Evolutionary conservation across 345 rosid species (phyloP), one percentile per base, ranked within the genome.

Genomic region (Cardamine chenopodiifolia): DNA sequence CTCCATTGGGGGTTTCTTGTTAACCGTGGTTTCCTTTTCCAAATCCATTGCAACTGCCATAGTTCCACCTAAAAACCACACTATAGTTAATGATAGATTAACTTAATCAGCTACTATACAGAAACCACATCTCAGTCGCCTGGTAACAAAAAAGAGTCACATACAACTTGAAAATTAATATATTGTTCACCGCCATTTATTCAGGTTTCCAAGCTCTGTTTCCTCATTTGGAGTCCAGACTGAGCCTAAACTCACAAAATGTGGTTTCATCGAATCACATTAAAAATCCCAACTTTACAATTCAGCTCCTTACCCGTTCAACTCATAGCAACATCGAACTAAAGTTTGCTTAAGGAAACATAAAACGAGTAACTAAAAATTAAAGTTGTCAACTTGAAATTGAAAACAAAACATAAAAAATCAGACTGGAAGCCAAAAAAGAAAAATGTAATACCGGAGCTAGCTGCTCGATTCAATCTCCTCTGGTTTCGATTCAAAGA

Each of bases 21-120:
- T 83, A 48, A 78, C 77, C 23, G 54, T 58, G n/a, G 78, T 81
- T 67, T 86, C 90, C 74, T 79, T 80, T 25, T 85, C 77, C 70
- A 87, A 87, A 80, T 86, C 89, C 79, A 86, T 81, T 0, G 50
- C 20, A 45, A 88, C 81, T 10, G 92, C 87, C 90, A 84, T 86
- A 39, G 83, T 82, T 80, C 84, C 82, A 55, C 96, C 97, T 88
- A 48, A 57, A 73, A 76, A 18, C 55, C 68, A 59, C 44, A 64
- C 65, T 29, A 59, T 17, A 29, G 40, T 29, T 57, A 14, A 53
- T 60, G 31, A 32, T 4, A 15, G 26, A 72, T 39, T 2, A 32
- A 42, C 50, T 60, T 14, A 28, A 44, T 9, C 5, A 78, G 57
- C 54, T 58, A 62, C 29, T 18, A 76, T 54, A 47, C 19, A 22